phyloP scores from a whole-genome alignment of 139 green algal genomes.

The Nannochloris sp. region DNA sequence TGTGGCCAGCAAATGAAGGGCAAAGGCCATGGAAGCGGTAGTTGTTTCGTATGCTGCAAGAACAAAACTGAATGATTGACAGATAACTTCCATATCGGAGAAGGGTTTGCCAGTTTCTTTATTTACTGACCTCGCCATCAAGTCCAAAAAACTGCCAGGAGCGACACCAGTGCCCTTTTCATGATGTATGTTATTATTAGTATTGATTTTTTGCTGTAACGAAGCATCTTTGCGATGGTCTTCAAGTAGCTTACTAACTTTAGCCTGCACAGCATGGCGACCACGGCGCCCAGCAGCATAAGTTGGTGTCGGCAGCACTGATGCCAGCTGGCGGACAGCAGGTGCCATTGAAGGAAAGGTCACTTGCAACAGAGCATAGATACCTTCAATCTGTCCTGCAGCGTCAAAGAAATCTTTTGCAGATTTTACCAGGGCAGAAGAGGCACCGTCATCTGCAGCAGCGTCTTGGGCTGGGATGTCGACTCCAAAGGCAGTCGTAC shows the following conservation, averaged over 20 bases:
- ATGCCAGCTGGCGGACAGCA: no score
- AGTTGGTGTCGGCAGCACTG: no score
- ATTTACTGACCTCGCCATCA: not conserved
- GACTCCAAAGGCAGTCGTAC: not conserved
- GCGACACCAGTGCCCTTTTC: not conserved
- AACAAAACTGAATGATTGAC: not conserved
- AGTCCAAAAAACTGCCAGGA: not conserved
- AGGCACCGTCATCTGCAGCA: not conserved
- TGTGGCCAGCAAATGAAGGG: conserved; percentile 15
- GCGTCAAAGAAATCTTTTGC: not conserved
- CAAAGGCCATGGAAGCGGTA: conserved; percentile 21
- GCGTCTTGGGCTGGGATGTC: not conserved
- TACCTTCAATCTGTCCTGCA: not conserved
- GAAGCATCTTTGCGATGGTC: not conserved
- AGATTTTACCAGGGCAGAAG: not conserved
- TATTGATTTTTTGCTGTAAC: not conserved
- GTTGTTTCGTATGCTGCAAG: conserved; percentile 7
- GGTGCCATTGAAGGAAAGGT: not conserved
- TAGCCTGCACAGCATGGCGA: not conserved
- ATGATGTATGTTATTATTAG: no score
- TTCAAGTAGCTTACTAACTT: not conserved
- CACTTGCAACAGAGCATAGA: not conserved
- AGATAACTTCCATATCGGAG: not conserved
- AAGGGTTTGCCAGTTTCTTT: no score
- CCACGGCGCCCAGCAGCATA: not conserved